Evolutionary conservation across 208 protist species (phyloP).

Genomic region (Porcisia hertigi): DNA sequence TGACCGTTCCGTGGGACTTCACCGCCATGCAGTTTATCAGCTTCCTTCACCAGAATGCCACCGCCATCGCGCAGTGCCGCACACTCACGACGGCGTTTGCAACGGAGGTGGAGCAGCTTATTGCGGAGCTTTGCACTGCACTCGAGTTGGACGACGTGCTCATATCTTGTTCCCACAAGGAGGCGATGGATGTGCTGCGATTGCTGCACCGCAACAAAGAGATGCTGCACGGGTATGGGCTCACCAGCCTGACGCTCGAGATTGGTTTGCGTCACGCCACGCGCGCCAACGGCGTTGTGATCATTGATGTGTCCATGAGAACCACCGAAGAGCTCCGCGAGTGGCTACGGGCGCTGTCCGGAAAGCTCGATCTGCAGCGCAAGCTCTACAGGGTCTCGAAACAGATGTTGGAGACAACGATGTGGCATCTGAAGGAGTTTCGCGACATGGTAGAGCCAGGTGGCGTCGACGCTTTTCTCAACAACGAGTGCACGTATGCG

Average conservation of each 20-base stretch:
- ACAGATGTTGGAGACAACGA: conserved; percentile 88
- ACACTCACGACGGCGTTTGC: conserved; percentile 51
- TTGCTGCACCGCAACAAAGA: conserved; percentile 82
- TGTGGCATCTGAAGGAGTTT: conserved; percentile 91
- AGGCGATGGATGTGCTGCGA: conserved; percentile 56
- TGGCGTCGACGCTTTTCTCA: conserved; percentile 81
- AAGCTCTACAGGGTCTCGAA: conserved; percentile 85
- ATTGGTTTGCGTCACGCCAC: conserved; percentile 72
- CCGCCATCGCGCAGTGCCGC: conserved; percentile 57
- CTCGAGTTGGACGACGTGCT: conserved; percentile 88
- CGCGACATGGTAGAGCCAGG: conserved; percentile 74
- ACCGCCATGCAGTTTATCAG: conserved; percentile 74
- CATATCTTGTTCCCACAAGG: conserved; percentile 86
- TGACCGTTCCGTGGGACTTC: conserved; percentile 91
- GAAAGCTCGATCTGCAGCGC: conserved; percentile 79
- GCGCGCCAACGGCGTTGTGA: conserved; percentile 90
- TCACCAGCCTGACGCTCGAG: conserved; percentile 84
- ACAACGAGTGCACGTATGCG: conserved; percentile 91
- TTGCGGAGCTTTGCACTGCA: conserved; percentile 73
- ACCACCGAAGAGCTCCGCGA: conserved; percentile 48
- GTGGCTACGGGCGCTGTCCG: conserved; percentile 72
- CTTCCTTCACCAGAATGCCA: conserved; percentile 84
- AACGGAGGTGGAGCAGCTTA: conserved; percentile 73
- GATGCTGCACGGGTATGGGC: conserved; percentile 65
- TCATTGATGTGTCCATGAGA: conserved; percentile 53